Percentiles rank a stretch among this genome's conserved stretches.
These are phyloP conservation scores for Geosiphon pyriformis DNA, from an alignment of 192 early-diverging fungal genomes.

Conservation along the genomic window DNA sequence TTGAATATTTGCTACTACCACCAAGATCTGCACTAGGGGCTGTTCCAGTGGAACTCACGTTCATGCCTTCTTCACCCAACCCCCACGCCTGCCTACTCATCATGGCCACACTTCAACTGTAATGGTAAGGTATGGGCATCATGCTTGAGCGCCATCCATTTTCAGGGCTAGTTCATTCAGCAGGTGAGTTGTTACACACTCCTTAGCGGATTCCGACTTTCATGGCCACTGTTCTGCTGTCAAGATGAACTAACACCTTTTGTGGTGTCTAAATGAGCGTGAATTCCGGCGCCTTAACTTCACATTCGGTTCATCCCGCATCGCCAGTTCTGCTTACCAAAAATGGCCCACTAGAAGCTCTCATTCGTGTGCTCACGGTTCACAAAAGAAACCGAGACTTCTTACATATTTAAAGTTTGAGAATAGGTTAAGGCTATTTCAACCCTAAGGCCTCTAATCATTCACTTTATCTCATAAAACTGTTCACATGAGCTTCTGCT, in stretches of 20 bases:
- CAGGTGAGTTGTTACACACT: slow-evolving; percentile 59
- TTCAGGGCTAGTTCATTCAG: slow-evolving; percentile 66
- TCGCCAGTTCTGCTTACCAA: slow-evolving; percentile 88
- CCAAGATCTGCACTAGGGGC: slow-evolving; percentile 73
- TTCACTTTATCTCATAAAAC: slow-evolving; percentile 80
- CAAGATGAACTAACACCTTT: slow-evolving; percentile 78
- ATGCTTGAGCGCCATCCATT: slow-evolving; percentile 77
- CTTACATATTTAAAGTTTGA: slow-evolving; percentile 84
- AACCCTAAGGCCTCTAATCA: slow-evolving; percentile 77
- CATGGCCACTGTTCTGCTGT: slow-evolving; percentile 81
- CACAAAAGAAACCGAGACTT: slow-evolving; percentile 64
- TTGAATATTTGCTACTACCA: slow-evolving; percentile 79
- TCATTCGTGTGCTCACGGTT: slow-evolving; percentile 61
- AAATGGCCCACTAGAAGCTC: slow-evolving; percentile 86
- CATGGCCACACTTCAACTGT: slow-evolving; percentile 47
- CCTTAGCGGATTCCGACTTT: slow-evolving; percentile 80
- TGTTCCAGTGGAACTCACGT: slow-evolving; percentile 59
- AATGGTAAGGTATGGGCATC: slow-evolving; percentile 66
- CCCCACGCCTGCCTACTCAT: slow-evolving; percentile 69
- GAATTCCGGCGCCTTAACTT: slow-evolving; percentile 44
- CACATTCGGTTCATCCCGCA: slow-evolving; percentile 82
- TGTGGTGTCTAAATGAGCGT: slow-evolving; percentile 71
- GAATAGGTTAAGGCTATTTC: slow-evolving; percentile 74
- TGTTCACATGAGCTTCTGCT: slow-evolving; percentile 67
- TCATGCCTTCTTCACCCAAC: slow-evolving; percentile 52